phyloP scores from a whole-genome alignment of 2,329 filamentous ascomycete genomes.

The Geosmithia flava region DNA sequence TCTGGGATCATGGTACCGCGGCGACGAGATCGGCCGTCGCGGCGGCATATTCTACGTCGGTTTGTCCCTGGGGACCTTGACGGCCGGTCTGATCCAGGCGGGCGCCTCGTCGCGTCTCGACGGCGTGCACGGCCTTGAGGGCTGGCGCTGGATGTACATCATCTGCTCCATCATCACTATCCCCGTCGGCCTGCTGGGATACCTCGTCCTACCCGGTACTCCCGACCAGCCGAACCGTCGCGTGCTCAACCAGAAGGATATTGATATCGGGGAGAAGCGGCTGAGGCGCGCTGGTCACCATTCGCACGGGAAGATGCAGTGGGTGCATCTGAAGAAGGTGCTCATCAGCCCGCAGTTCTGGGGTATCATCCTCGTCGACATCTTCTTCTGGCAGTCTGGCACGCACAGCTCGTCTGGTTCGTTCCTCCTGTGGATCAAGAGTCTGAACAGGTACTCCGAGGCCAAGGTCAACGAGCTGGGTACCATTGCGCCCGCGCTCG shows the following conservation, averaged over 20 bases:
- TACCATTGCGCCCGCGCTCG: slow-evolving; percentile 37
- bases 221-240: slow-evolving; percentile 30
- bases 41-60: slow-evolving; percentile 39
- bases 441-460: slow-evolving; percentile 30
- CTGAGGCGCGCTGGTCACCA: slow-evolving; percentile 30
- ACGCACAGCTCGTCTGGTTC: slow-evolving; percentile 31
- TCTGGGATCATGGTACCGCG: slow-evolving; percentile 40
- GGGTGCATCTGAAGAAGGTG: slow-evolving; percentile 17
- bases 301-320: slow-evolving; percentile 20
- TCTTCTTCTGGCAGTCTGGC: slow-evolving; percentile 45
- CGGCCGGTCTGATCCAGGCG: slow-evolving; percentile 35
- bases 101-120: slow-evolving; percentile 25
- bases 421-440: slow-evolving; percentile 47
- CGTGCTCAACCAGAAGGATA: slow-evolving; percentile 31
- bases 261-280: slow-evolving; percentile 29
- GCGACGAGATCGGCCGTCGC: slow-evolving; percentile 31
- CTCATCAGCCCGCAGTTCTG: slow-evolving; percentile 33
- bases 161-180: slow-evolving; percentile 19
- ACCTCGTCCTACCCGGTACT: slow-evolving; percentile 32
- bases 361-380: slow-evolving; percentile 33
- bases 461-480: slow-evolving; percentile 37
- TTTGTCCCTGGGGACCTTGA: slow-evolving; percentile 36
- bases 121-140: slow-evolving; percentile 29
- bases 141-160: slow-evolving; percentile 18
- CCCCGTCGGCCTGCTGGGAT: slow-evolving; percentile 17